Conservation (phyloP, 129 eudicot species). For the Flaveria brownii region DNA sequence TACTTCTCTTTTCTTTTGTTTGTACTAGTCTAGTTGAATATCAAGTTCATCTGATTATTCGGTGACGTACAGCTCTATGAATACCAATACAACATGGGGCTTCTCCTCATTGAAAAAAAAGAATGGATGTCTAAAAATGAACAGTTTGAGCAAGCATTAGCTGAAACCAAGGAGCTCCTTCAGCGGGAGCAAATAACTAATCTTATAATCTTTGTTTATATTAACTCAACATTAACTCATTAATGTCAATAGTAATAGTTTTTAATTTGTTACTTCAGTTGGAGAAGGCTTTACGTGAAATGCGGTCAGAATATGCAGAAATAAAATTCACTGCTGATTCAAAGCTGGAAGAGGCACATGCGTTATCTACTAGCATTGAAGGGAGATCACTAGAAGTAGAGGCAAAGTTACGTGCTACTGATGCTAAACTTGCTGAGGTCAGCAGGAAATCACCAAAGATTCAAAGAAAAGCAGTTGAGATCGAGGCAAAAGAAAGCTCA, state of each 20-base stretch:
- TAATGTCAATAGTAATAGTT: slow-evolving; percentile 13
- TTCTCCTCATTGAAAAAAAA: slow-evolving; percentile 90
- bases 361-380: slow-evolving; percentile 69
- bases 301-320: slow-evolving; percentile 94
- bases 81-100: slow-evolving; percentile 98
- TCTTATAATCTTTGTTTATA: slow-evolving; percentile 23
- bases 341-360: slow-evolving; percentile 85
- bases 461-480: slow-evolving; percentile 67
- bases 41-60: slow-evolving; percentile 23
- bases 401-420: slow-evolving; percentile 79
- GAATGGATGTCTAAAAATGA: slow-evolving; percentile 74
- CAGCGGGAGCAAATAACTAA: slow-evolving; percentile 78
- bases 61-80: slow-evolving; percentile 72
- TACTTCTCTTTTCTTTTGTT: not conserved
- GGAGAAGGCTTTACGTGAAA: slow-evolving; percentile 86
- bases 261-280: slow-evolving; percentile 56
- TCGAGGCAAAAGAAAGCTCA: slow-evolving; percentile 74
- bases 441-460: slow-evolving; percentile 89
- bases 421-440: slow-evolving; percentile 94
- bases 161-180: slow-evolving; percentile 58
- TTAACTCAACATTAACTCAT: not conserved
- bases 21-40: not conserved
- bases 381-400: slow-evolving; percentile 91
- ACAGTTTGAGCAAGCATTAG: slow-evolving; percentile 54
- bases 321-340: slow-evolving; percentile 92